Conservation (phyloP, 306 rosid genomes). For the Pachyrhizus erosus region DNA sequence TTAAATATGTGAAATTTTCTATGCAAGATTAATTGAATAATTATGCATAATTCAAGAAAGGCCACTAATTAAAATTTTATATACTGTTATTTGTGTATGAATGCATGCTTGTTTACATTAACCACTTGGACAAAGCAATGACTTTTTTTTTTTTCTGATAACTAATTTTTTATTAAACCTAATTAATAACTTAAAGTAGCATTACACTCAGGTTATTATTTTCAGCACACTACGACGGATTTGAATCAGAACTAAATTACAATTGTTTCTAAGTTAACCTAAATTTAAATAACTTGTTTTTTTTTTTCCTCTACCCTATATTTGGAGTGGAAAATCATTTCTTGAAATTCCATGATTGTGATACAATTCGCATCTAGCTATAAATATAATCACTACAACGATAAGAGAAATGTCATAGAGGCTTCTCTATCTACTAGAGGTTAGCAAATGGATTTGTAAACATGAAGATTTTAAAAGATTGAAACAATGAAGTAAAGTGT, state of each 20-base stretch:
- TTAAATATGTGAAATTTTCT: neutral
- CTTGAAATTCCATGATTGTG: neutral
- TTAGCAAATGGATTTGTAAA: neutral
- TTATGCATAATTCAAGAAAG: neutral
- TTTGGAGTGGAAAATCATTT: neutral
- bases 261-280: neutral
- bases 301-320: neutral
- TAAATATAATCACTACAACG: too few relatives aligned
- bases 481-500: neutral
- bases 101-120: too few relatives aligned
- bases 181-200: neutral
- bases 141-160: neutral
- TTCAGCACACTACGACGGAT: too few relatives aligned
- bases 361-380: too few relatives aligned
- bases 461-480: neutral
- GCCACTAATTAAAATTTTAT: neutral
- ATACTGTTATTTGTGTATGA: neutral
- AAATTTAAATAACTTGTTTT: neutral
- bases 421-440: neutral
- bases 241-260: neutral
- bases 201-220: neutral
- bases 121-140: neutral
- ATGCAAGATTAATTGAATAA: neutral
- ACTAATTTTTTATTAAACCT: neutral
- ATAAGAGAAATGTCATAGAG: too few relatives aligned